A percentile compares a stretch with the other conserved stretches of the same genome.
These are phyloP conservation scores for Volvox reticuliferus DNA, from an alignment of 139 green algal species.

Conservation along the genomic window DNA sequence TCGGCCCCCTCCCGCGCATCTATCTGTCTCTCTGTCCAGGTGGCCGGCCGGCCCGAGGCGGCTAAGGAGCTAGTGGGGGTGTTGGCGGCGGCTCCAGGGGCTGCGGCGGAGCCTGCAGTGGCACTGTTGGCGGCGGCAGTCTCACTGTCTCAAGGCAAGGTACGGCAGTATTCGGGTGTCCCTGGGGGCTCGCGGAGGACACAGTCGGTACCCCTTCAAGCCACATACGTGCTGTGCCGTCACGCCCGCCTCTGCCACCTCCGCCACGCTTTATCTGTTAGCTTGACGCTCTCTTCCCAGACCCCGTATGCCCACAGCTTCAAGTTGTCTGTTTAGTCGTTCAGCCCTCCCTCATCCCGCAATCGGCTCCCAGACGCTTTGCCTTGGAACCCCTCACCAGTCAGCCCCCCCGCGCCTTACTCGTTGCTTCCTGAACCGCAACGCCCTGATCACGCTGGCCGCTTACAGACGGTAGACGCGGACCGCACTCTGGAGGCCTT, in stretches of 20 bases:
- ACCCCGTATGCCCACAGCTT: too few relatives aligned
- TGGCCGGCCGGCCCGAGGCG: slow-evolving; percentile 65
- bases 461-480: slow-evolving; percentile 67
- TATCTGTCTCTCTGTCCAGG: background rate
- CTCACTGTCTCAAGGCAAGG: slow-evolving; percentile 63
- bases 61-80: slow-evolving; percentile 64
- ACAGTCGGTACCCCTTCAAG: background rate
- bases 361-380: too few relatives aligned
- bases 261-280: too few relatives aligned
- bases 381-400: too few relatives aligned
- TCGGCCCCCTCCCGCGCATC: background rate
- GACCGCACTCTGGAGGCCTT: slow-evolving; percentile 65
- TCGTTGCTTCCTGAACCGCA: too few relatives aligned
- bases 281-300: too few relatives aligned
- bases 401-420: background rate
- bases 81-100: slow-evolving; percentile 41
- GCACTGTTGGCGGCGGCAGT: slow-evolving; percentile 78
- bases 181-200: too few relatives aligned
- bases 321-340: too few relatives aligned
- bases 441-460: background rate
- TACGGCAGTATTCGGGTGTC: background rate
- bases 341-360: too few relatives aligned
- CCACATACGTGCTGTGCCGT: background rate
- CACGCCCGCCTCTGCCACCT: too few relatives aligned
- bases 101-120: slow-evolving; percentile 28